These are phyloP conservation scores for Ceratocystis variospora DNA, from an alignment of 2,329 filamentous ascomycete species.

Conservation along the genomic window DNA sequence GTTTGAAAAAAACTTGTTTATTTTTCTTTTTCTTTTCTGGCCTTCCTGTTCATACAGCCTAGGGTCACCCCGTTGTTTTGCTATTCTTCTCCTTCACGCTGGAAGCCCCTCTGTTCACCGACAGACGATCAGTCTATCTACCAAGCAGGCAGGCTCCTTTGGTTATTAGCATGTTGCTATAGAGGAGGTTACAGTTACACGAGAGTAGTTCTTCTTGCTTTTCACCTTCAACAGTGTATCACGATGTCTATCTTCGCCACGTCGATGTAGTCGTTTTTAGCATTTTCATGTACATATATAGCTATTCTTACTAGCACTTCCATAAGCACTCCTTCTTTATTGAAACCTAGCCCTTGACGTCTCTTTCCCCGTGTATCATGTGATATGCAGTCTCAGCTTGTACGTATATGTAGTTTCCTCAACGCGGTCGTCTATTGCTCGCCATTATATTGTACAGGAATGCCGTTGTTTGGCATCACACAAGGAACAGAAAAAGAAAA, in stretches of 20 bases:
- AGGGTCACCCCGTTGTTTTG: slow-evolving; percentile 16
- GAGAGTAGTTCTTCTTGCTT: slow-evolving; percentile 15
- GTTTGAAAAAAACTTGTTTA: neutral
- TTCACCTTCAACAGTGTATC: neutral
- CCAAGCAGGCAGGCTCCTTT: slow-evolving; percentile 18
- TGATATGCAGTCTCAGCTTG: neutral
- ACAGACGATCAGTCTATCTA: neutral
- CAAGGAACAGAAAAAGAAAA: slow-evolving; percentile 4
- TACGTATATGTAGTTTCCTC: neutral
- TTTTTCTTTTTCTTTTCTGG: slow-evolving; percentile 16
- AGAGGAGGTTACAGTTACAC: slow-evolving; percentile 8
- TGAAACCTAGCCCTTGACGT: neutral
- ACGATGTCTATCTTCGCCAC: neutral
- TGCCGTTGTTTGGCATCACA: slow-evolving; percentile 7
- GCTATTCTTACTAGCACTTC: slow-evolving; percentile 2
- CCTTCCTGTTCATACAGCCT: slow-evolving; percentile 19
- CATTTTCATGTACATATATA: neutral
- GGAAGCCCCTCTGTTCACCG: slow-evolving; percentile 19
- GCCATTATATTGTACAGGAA: slow-evolving; percentile 19
- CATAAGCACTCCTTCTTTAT: neutral
- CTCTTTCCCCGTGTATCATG: neutral
- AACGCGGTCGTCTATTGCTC: slow-evolving; percentile 5
- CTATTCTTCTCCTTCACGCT: slow-evolving; percentile 17
- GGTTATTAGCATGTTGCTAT: slow-evolving; percentile 1
- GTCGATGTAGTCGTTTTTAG: neutral